Base-by-base conservation (phyloP, 192 early-diverging fungal genomes). In the Coemansia sp. region DNA sequence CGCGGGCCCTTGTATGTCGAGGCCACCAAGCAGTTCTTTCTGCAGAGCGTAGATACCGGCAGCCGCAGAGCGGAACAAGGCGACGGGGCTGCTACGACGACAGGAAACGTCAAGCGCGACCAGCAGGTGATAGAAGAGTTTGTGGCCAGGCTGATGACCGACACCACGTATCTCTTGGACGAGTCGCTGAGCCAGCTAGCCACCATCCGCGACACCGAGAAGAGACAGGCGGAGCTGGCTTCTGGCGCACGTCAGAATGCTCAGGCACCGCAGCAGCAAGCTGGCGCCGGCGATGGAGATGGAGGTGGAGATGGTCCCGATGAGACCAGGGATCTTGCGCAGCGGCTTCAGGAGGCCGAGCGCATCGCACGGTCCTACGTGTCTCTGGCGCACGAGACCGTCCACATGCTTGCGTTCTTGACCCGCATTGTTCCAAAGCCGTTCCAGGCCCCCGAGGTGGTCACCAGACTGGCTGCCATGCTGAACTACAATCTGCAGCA, bases 391-490 rank as follows among this genome's bases (percentile, higher is more conserved):
- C 92, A 93, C 68, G 94, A 97, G 75, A 97, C 95, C 0, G 90
- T 99, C 2, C 86, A 96, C 33, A 95, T 97, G 94, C 82, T 99
- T 15, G 79, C 85, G 34, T 94, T 92, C 66, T 69, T 99, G 75
- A 91, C 94, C 16, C 77, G 85, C 13, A 85, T 89, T 34, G 90
- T 92, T 16, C 89, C 90, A 7, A 69, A 85, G 30, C 93, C 95
- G 7, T 99, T 99, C 82, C 79, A 96, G 83, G 89, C 87, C 16
- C 82, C 86, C 20, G 93, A 94, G 66, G 93, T 99, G 51, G 95
- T 97, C 18, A 91, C 92, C 46, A 85, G 94, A 2, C 83, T 99
- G 37, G 95, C 95, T 2, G 93, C 93, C n/a, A 99, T 99, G 97
- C 84, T 99, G 49, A 92, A 99, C 77, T 96, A 92, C 72, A 97